Evolutionary conservation across 2,329 filamentous ascomycete species (phyloP).

Genomic region (Sclerotinia sclerotiorum): DNA sequence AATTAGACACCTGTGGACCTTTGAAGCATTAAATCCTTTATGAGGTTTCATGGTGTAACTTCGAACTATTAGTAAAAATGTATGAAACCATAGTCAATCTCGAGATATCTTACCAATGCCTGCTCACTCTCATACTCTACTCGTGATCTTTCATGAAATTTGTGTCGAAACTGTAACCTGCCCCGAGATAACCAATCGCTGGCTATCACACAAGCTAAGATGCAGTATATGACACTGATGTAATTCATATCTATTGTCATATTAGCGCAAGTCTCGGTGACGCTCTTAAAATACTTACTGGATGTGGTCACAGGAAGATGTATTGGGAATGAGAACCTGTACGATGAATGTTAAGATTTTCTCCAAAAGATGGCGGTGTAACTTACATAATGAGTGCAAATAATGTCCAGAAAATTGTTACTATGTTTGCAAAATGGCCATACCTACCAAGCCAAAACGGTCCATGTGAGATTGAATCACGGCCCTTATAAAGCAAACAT

Average conservation of each 20-base stretch:
- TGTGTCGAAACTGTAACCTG: conserved; percentile 17
- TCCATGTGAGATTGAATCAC: conserved; percentile 57
- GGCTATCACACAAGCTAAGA: not conserved
- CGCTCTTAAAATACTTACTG: conserved; percentile 8
- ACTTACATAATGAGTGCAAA: conserved; percentile 58
- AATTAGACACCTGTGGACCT: not conserved
- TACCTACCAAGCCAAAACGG: conserved; percentile 58
- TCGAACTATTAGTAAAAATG: not conserved
- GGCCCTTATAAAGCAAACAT: conserved; percentile 42
- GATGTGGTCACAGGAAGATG: conserved; percentile 18
- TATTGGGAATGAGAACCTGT: conserved; percentile 21
- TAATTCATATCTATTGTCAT: conserved; percentile 20
- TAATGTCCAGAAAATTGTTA: conserved; percentile 55
- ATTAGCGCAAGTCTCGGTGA: not conserved
- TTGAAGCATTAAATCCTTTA: not conserved
- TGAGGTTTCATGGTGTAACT: not conserved
- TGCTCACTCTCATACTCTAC: conserved; percentile 5
- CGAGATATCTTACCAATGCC: conserved; percentile 11
- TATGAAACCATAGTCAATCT: not conserved
- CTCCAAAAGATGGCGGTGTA: not conserved
- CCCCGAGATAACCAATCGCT: conserved; percentile 19
- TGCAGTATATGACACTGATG: conserved; percentile 20
- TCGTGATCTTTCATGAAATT: not conserved
- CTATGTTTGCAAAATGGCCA: conserved; percentile 59
- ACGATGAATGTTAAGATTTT: not conserved